phyloP scores from a whole-genome alignment of 176 grass and related monocot genomes.

The Avena eriantha region DNA sequence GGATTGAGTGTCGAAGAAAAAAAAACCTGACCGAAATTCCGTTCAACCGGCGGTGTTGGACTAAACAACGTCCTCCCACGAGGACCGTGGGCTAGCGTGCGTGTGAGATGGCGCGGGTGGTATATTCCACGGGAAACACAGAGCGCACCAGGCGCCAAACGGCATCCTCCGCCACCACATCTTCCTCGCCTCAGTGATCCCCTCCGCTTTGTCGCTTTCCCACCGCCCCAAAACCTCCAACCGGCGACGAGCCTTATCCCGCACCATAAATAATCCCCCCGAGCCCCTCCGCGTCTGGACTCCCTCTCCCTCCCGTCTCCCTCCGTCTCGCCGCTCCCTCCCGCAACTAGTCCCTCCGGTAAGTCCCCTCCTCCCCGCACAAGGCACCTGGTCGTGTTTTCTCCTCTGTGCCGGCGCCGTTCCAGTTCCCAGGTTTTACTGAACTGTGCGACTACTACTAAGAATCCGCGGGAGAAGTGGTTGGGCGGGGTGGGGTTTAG shows the following conservation, averaged over 20 bases:
- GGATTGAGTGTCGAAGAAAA: no score
- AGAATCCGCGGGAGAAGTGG: not conserved
- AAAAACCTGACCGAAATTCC: no score
- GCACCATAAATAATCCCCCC: not conserved
- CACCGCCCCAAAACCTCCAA: not conserved
- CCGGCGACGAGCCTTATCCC: conserved; percentile 35
- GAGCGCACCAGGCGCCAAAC: conserved; percentile 54
- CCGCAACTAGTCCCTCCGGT: not conserved
- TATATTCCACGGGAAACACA: not conserved
- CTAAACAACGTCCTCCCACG: no score
- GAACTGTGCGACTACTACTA: not conserved
- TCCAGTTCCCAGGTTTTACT: not conserved
- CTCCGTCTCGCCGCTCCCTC: not conserved
- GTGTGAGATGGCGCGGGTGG: not conserved
- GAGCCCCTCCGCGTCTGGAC: not conserved
- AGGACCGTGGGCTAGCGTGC: not conserved
- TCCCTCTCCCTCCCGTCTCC: not conserved
- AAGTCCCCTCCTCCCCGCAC: not conserved
- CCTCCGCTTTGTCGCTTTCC: not conserved
- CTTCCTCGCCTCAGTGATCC: conserved; percentile 26
- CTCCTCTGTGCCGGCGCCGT: not conserved
- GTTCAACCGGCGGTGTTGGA: no score
- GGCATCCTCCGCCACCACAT: conserved; percentile 49
- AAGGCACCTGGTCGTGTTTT: not conserved
- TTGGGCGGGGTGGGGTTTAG: not conserved